Base-by-base conservation (phyloP, 1,284 basidiomycete genomes). In the Moesziomyces aphidis region DNA sequence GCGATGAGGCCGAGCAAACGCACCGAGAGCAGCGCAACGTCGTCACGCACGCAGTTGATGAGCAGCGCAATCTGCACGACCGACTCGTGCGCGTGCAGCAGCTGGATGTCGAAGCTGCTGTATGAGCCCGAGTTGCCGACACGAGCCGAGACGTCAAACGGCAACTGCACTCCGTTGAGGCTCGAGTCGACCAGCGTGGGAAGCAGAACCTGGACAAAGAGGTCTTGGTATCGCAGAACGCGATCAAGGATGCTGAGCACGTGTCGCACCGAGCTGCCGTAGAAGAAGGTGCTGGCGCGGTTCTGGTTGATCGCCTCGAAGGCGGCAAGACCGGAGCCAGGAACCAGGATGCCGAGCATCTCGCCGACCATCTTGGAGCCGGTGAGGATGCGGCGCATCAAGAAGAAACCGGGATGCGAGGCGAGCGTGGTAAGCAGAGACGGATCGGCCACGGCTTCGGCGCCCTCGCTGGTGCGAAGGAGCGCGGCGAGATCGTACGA, bases 151-250 rank as follows among this genome's bases (percentile, higher is more conserved):
- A 78, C 62, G 36, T 79, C 76, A 23, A 76, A 75, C 19, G 57
- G 69, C 34, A 70, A 61, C 24, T 64, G 59, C 3, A 67, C 62
- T 24, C 76, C 76, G 36, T 49, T 60, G 44, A 64, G 55, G 19
- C 39, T 53, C 10, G 74, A 65, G 53, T 94, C 91, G 9, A 89
- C 86, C 7, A 96, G 88, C 5, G 92, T 86, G 3, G 95, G 93
- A 13, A 97, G 87, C 49, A 97, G 89, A 19, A 95, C 90, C 65
- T 97, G 94, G 49, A 95, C 87, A 87, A 96, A 98, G 55, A 93
- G 89, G 55, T 93, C 90, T 83, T 98, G 95, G 34, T 95, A 88
- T 61, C 93, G 92, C 58, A 97, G 87, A 0, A 93, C 89, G 2
- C 94, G 90, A 73, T 91, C 89, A 28, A 94, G 88, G 74, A 97